These are phyloP conservation scores for Populus hybrid DNA, from an alignment of 441 rosid genomes.

Conservation along the genomic window DNA sequence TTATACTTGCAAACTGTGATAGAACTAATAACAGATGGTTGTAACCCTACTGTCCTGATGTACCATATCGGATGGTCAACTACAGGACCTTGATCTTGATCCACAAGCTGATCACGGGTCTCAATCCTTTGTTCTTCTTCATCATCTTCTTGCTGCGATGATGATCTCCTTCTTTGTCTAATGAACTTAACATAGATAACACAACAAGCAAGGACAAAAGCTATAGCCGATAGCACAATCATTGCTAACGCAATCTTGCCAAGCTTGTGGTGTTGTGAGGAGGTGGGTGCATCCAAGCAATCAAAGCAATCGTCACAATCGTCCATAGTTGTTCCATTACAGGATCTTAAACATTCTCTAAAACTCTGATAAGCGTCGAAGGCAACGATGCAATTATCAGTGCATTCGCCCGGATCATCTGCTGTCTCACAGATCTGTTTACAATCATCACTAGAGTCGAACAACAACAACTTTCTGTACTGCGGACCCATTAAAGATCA, in stretches of 20 bases:
- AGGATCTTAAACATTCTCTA: not conserved
- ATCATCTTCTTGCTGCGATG: not conserved
- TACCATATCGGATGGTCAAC: constrained; percentile 66
- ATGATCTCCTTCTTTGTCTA: constrained; percentile 20
- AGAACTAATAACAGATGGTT: constrained; percentile 54
- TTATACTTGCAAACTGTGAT: constrained; percentile 38
- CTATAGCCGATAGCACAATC: constrained; percentile 15
- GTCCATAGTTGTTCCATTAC: not conserved
- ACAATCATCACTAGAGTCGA: not conserved
- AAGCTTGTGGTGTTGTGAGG: not conserved
- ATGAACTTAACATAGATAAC: constrained; percentile 21
- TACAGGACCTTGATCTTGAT: constrained; percentile 43
- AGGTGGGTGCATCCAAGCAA: not conserved
- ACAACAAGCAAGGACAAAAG: constrained; percentile 16
- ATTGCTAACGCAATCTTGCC: constrained; percentile 23
- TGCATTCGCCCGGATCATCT: not conserved
- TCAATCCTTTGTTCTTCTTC: constrained; percentile 16
- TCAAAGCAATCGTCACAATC: not conserved
- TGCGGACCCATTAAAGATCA: constrained; percentile 27
- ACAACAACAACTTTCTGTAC: constrained; percentile 26
- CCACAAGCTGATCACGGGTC: constrained; percentile 36
- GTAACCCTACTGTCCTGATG: constrained; percentile 62
- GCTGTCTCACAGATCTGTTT: not conserved
- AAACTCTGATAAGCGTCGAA: no score
- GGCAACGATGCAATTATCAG: not conserved